Evolutionary conservation across 208 protist genomes (phyloP), one percentile per base, ranked within the genome.

Genomic region (Leishmania aethiopica): DNA sequence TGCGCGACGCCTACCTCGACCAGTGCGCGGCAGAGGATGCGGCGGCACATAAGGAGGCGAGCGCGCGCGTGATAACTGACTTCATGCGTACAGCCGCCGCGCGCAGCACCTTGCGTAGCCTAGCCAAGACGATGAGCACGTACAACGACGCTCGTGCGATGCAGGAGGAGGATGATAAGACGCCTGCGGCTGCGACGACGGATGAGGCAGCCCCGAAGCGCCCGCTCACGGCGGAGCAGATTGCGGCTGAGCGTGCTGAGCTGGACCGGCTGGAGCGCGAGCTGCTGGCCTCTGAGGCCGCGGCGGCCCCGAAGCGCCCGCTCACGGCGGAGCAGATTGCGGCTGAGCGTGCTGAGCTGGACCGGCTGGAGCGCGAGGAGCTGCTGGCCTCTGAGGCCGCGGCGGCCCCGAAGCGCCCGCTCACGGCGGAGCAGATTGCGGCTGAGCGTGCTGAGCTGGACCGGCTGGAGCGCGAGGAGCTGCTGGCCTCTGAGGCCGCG

Each of bases 1-100:
- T 73, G 42, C 82, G 82, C 19, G 82, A 81, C 73, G 78, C 73
- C 4, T 82, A 82, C 77, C 82, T 86, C 22, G 78, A 81, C 22
- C 60, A 45, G 73, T 76, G 82, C 45, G 64, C 19, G 22, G 72
- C 47, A 15, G 73, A 59, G 78, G 74, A 78, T 25, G 73, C 59
- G 1, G 82, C 35, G 5, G 77, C 78, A 22, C 78, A 79, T 40
- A n/a, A 77, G 73, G 73, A 86, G 60, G 51, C 73, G 15, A 79
- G 82, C 40, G 81, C 79, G 32, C 84, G 80, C 28, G 76, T 79
- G 47, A 37, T 88, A 45, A 79, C 84, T 2, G 47, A 7, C 25
- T 88, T 85, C 35, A 78, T 88, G 84, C 84, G 84, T 25, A 37
- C 37, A 15, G 76, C 80, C 35, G 76, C 71, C 42, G 76, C 84